A percentile compares a stretch with the other conserved stretches of the same genome.
Evolutionary conservation across 108 stramenopile genomes (phyloP).

Genomic region (Cylindrotheca fusiformis): DNA sequence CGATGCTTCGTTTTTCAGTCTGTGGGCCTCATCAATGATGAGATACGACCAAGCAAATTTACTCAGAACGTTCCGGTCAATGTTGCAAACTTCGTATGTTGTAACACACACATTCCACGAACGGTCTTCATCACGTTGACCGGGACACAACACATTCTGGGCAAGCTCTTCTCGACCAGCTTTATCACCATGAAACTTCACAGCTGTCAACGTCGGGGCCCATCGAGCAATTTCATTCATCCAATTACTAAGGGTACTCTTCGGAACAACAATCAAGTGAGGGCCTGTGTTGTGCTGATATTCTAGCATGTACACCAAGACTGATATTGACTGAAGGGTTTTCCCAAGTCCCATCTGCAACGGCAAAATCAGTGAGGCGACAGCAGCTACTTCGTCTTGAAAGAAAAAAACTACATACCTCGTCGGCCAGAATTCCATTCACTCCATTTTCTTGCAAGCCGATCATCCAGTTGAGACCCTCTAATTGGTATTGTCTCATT

Average conservation of each 20-base stretch:
- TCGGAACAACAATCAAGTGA: constrained; percentile 96
- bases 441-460: constrained; percentile 93
- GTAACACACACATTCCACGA: constrained; percentile 94
- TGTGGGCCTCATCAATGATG: constrained; percentile 92
- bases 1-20: constrained; percentile 92
- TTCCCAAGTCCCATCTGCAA: constrained; percentile 89
- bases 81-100: constrained; percentile 96
- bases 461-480: constrained; percentile 98
- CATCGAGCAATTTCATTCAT: constrained; percentile 95
- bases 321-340: constrained; percentile 96
- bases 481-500: constrained; percentile 94
- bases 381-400: not conserved
- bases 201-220: constrained; percentile 88
- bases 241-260: constrained; percentile 98
- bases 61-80: constrained; percentile 77
- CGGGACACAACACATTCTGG: constrained; percentile 78
- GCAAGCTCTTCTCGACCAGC: constrained; percentile 76
- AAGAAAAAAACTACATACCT: constrained; percentile 30
- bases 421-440: constrained; percentile 89
- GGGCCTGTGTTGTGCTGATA: constrained; percentile 72
- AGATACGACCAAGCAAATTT: constrained; percentile 95
- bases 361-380: not conserved
- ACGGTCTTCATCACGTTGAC: constrained; percentile 64
- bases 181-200: constrained; percentile 90
- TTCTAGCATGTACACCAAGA: constrained; percentile 83